Conservation (phyloP, 208 protist species). For the Leishmania amazonensis region DNA sequence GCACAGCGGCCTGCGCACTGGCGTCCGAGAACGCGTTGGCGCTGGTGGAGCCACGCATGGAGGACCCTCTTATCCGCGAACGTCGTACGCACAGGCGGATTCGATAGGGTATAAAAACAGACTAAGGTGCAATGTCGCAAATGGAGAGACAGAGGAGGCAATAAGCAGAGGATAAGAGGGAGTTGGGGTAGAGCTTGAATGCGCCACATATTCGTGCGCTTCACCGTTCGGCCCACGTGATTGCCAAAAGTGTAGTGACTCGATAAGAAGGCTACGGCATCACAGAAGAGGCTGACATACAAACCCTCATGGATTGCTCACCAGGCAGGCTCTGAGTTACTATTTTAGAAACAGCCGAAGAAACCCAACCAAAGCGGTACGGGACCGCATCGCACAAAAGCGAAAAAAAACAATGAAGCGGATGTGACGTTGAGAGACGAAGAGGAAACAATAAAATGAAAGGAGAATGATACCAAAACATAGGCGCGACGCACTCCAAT, state of each 20-base stretch:
- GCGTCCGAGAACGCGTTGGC: conserved; percentile 35
- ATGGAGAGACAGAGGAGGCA: background rate
- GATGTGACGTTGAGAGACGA: background rate
- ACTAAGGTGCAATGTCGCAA: background rate
- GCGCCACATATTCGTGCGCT: background rate
- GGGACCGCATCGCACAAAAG: background rate
- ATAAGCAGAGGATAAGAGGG: background rate
- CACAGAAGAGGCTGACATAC: background rate
- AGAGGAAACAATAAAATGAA: background rate
- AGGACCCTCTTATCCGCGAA: background rate
- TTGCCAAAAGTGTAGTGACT: too few relatives aligned
- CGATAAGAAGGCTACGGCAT: background rate
- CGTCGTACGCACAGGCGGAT: background rate
- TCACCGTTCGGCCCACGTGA: background rate
- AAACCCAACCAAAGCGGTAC: background rate
- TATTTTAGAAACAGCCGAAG: background rate
- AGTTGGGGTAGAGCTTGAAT: background rate
- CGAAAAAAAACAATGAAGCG: background rate
- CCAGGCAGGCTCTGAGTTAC: background rate
- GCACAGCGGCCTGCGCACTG: conserved; percentile 33
- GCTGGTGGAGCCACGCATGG: background rate
- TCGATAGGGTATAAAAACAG: background rate
- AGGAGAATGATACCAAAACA: background rate
- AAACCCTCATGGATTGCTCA: background rate
- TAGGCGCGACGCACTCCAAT: background rate